Base-by-base conservation (phyloP, 495 filamentous ascomycete species). In the Aspergillus biplanus region DNA sequence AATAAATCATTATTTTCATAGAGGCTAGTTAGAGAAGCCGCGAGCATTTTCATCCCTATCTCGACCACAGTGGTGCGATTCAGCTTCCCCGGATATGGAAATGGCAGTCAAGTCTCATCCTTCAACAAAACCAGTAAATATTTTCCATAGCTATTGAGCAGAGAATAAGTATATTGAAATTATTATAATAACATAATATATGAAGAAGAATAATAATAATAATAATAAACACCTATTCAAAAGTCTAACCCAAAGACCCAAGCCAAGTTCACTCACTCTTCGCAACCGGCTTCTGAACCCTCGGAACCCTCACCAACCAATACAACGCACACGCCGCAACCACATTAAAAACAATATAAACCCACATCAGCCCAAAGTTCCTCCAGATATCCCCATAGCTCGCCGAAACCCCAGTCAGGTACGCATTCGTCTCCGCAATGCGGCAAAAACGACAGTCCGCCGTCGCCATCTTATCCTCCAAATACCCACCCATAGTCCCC, bases 251-350 rank as follows among this genome's bases (percentile, higher is more conserved):
- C 21, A 27, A 27, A 27, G 21, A 27, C 21, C 21, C 21, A 27
- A 27, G 21, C 21, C 21, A 27, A 27, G 2, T 27, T 27, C 21
- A 27, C 21, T 27, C 21, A 27, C 21, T 27, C 21, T 27, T 27
- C 21, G 16, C 27, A 27, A 53, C 50, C 11, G 18, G 7, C 32
- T 56, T 56, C 60, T 56, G 62, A 6, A 57, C 59, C 82, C 90
- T 91, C 7, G 88, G 87, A 56, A 93, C 87, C 13, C 90, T 71
- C n/a, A 80, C 81, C 58, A 89, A 72, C 85, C 86, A 93, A 77
- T 92, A 93, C 33, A 93, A 69, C 42, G 75, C 73, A 21, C 91
- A 71, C 0, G 89, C 90, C 31, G 69, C 85, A 39, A 71, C 64
- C 69, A 90, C 74, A 74, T 93, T 92, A 74, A 91, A 87, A 37